Conservation (phyloP, 805 yeast genomes). For the Lachancea lanzarotensis region DNA sequence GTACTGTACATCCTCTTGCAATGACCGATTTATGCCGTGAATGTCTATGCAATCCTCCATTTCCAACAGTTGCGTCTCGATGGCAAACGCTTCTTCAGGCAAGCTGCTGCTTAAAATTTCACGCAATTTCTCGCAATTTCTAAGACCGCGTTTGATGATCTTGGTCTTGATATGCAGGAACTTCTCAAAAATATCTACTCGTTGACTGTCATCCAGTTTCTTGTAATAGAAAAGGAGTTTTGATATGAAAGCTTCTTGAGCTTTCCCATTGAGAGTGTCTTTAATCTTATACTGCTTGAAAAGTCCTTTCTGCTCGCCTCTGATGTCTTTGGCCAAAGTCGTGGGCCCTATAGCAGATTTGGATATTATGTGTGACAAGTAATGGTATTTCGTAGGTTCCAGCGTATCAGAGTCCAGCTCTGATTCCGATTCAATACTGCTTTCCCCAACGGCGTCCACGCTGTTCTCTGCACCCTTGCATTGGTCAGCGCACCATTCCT, state of each 20-base stretch:
- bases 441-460: conserved; percentile 16
- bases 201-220: conserved; percentile 13
- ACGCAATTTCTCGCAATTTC: conserved; percentile 5
- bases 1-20: conserved; percentile 15
- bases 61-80: conserved; percentile 21
- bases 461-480: conserved; percentile 3
- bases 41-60: conserved; percentile 20
- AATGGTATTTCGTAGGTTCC: conserved; percentile 29
- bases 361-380: conserved; percentile 28
- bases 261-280: conserved; percentile 17
- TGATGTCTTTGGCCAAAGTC: conserved; percentile 25
- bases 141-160: conserved; percentile 5
- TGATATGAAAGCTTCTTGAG: conserved; percentile 22
- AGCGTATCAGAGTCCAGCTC: conserved; percentile 9
- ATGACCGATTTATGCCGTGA: conserved; percentile 4
- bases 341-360: conserved; percentile 17
- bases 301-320: conserved; percentile 16
- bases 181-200: conserved; percentile 15
- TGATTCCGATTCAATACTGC: conserved; percentile 4
- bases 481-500: conserved; percentile 38
- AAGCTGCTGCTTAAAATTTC: conserved; percentile 3
- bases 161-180: conserved; percentile 7
- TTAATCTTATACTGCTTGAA: conserved; percentile 24
- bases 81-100: conserved; percentile 13
- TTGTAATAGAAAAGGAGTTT: conserved; percentile 27